Base-by-base conservation (phyloP, 2,329 filamentous ascomycete species). In the Teratosphaeriaceae sp. region DNA sequence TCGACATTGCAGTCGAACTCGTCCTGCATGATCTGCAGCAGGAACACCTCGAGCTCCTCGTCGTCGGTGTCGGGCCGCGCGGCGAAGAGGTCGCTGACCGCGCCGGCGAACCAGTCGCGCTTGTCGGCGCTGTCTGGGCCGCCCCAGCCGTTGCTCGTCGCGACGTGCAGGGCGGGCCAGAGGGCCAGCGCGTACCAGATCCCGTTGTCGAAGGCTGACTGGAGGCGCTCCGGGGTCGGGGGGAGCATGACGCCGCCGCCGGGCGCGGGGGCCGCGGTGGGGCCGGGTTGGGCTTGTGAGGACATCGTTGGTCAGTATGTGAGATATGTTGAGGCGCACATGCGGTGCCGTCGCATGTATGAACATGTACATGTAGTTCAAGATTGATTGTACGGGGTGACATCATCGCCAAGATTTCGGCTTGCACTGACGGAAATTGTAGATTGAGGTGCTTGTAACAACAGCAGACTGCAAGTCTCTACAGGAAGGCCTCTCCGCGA, bases 1-100 rank as follows among this genome's bases (percentile, higher is more conserved):
- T 97, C 92, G 21, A 96, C 79, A 44, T 86, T 83, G 43, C 92
- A 84, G 58, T 95, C 88, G 59, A 97, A 98, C 66, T 98, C 92
- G 68, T 97, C 92, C 49, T 85, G 77, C 84, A 97, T 92, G 48
- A 95, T 82, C 58, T 96, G 86, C 36, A 95, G 72, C 37, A 97
- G 72, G 40, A 94, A 80, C 30, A 83, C 76, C 70, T 97, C 90
- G 33, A 96, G 71, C 55, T 96, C 88, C 50, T 84, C 80, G 15
- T 76, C 70, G 54, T 95, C 85, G 9, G 85, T 80, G 43, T 79
- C 71, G 2, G 79, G 72, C 3, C 72, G 67, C 9, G 71, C 65
- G 15, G 58, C 71, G 55, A 96, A 84, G 49, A 95, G 79, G 20
- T 95, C 87, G 46, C 82, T 84, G 41, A 97, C 75, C 33, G 85